These are phyloP conservation scores for Botrytis fragariae DNA, from an alignment of 2,329 filamentous ascomycete species.

Conservation along the genomic window DNA sequence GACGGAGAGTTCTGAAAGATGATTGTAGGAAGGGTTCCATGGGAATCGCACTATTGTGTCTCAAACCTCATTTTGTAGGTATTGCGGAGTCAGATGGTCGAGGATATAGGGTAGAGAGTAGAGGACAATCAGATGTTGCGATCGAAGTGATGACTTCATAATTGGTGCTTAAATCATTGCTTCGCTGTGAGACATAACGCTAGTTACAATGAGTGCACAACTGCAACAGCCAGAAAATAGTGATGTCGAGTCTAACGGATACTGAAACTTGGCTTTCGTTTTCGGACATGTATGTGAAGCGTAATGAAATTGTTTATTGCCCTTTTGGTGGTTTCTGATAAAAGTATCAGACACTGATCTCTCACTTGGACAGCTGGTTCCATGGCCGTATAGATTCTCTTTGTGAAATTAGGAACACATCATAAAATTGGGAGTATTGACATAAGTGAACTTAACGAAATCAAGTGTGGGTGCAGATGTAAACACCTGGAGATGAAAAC, in stretches of 20 bases:
- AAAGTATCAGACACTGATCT: not conserved
- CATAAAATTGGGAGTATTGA: not conserved
- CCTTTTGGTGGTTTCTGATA: not conserved
- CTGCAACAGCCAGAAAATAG: not conserved
- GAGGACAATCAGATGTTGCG: not conserved
- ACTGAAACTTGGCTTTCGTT: not conserved
- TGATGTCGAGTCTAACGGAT: not conserved
- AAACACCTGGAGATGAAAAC: not conserved
- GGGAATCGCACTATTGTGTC: not conserved
- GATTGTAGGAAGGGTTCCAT: not conserved
- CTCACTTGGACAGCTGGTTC: not conserved
- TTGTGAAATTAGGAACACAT: not conserved
- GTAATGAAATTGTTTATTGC: not conserved
- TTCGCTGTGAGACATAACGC: not conserved
- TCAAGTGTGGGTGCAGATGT: not conserved
- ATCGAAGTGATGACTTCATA: not conserved
- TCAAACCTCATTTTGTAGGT: not conserved
- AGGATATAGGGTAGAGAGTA: not conserved
- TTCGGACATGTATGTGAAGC: not conserved
- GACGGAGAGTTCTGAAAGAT: no score
- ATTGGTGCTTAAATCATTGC: not conserved
- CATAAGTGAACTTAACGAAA: not conserved
- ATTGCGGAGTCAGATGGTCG: not conserved
- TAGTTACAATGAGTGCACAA: not conserved
- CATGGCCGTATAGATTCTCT: not conserved